Evolutionary conservation across 108 stramenopile genomes (phyloP).

Genomic region (Cylindrotheca fusiformis): DNA sequence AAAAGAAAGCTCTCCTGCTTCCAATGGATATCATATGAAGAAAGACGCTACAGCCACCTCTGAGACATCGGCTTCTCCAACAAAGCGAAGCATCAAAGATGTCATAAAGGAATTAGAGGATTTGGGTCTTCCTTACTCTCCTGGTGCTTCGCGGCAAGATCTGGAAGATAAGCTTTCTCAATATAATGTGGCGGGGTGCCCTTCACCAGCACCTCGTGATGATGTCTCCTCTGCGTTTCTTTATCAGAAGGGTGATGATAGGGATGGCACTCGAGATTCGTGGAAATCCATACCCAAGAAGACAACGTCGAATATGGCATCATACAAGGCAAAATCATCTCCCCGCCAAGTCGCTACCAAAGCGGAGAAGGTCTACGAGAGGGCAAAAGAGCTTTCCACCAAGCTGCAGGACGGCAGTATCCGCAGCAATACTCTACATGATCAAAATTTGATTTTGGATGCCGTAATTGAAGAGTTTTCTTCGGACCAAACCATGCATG

Average conservation of each 20-base stretch:
- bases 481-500: not conserved
- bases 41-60: too few species aligned
- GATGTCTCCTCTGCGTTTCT: not conserved
- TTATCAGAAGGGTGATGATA: not conserved
- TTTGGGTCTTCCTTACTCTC: not conserved
- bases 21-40: too few species aligned
- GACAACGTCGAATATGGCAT: conserved; percentile 3
- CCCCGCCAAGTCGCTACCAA: not conserved
- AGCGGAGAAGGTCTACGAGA: not conserved
- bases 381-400: not conserved
- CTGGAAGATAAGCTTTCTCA: not conserved
- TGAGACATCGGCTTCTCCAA: too few species aligned
- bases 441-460: conserved; percentile 1
- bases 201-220: not conserved
- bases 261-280: not conserved
- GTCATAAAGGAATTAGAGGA: not conserved
- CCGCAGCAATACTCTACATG: not conserved
- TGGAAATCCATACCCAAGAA: not conserved
- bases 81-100: conserved; percentile 1
- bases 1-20: too few species aligned
- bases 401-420: not conserved
- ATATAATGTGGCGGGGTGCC: not conserved
- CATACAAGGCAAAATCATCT: not conserved
- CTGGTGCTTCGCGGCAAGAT: conserved; percentile 1
- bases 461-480: conserved; percentile 5